Conservation (phyloP, 352 stramenopile genomes). For the Globisporangium megalacanthum region DNA sequence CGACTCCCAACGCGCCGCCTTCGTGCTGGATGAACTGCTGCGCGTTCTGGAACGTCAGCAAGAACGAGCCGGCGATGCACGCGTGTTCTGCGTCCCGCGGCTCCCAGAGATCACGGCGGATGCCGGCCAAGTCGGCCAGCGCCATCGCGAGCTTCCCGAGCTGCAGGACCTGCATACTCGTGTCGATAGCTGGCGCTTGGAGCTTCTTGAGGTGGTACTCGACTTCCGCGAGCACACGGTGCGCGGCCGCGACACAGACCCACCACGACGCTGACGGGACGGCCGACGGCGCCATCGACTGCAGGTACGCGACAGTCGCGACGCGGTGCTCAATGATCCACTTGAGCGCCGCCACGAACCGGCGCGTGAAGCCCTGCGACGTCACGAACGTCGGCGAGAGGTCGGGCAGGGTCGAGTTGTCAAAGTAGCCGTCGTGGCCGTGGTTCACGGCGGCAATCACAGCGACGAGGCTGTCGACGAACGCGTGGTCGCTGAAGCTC, state of each 20-base stretch:
- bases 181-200: slow-evolving; percentile 25
- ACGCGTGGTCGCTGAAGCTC: slow-evolving; percentile 37
- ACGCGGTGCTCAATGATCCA: slow-evolving; percentile 45
- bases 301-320: slow-evolving; percentile 22
- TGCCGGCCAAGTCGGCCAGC: slow-evolving; percentile 42
- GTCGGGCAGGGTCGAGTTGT: slow-evolving; percentile 33
- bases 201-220: slow-evolving; percentile 57
- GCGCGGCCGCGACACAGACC: slow-evolving; percentile 39
- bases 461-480: slow-evolving; percentile 45
- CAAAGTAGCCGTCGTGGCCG: slow-evolving; percentile 17
- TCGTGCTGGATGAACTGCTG: slow-evolving; percentile 66
- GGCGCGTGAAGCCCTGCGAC: slow-evolving; percentile 33
- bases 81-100: slow-evolving; percentile 20
- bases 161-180: slow-evolving; percentile 38
- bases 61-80: slow-evolving; percentile 36
- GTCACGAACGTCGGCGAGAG: slow-evolving; percentile 21
- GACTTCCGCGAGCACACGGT: slow-evolving; percentile 51
- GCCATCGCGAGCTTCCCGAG: slow-evolving; percentile 48
- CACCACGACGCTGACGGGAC: slow-evolving; percentile 51
- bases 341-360: slow-evolving; percentile 39
- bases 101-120: slow-evolving; percentile 41
- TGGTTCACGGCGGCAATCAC: slow-evolving; percentile 33
- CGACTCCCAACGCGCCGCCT: slow-evolving; percentile 37
- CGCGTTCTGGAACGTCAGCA: slow-evolving; percentile 43
- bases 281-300: slow-evolving; percentile 14